These are phyloP conservation scores for Solanum pinnatisectum DNA, from an alignment of 257 asterid species.

Conservation along the genomic window DNA sequence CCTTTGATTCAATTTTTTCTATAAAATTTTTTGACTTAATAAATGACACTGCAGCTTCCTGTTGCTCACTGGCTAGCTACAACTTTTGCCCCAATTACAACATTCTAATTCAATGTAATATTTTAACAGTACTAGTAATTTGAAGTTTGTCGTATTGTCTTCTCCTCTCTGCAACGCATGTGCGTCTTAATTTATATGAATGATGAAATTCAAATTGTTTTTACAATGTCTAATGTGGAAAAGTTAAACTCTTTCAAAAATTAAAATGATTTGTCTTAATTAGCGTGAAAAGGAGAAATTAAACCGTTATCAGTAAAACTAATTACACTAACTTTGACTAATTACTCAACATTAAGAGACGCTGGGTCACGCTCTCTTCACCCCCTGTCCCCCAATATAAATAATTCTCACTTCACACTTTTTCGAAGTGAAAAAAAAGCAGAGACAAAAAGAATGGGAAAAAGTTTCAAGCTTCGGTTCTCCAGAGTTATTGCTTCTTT, in stretches of 20 bases:
- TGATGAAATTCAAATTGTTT: too few relatives aligned
- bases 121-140: background rate
- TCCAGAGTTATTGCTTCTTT: conserved; percentile 43
- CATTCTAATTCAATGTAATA: background rate
- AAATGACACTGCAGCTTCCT: background rate
- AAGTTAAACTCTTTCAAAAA: background rate
- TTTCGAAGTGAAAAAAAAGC: background rate
- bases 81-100: background rate
- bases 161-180: background rate
- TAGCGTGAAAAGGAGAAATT: background rate
- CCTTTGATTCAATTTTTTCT: background rate
- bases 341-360: background rate
- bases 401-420: conserved; percentile 6
- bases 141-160: background rate
- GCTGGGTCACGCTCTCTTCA: background rate
- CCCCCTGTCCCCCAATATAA: conserved; percentile 6
- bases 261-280: background rate
- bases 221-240: background rate
- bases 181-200: too few relatives aligned
- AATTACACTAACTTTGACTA: background rate
- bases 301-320: background rate
- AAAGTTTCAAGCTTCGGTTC: conserved; percentile 39
- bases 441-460: background rate
- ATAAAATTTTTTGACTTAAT: background rate
- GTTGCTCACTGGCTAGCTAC: background rate